Percentiles rank a stretch among this genome's conserved stretches.
Evolutionary conservation across 2,329 filamentous ascomycete genomes (phyloP).

Genomic region (Atkinsonella texensis): DNA sequence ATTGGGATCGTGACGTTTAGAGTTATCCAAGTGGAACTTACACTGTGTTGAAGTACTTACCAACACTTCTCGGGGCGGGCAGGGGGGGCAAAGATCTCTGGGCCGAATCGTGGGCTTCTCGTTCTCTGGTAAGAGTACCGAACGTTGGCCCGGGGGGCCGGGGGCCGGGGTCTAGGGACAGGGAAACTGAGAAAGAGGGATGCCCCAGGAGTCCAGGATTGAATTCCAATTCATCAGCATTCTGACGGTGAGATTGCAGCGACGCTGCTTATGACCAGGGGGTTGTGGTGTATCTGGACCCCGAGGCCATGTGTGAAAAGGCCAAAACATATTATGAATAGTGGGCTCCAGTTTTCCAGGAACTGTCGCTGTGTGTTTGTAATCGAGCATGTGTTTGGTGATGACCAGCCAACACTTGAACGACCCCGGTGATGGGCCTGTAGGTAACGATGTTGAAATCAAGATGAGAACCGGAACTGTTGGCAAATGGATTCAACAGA

Average conservation of each 20-base stretch:
- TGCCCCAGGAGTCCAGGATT: conserved; percentile 2
- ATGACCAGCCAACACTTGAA: not conserved
- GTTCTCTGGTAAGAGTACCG: not conserved
- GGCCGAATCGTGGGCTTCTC: not conserved
- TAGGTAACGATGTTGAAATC: not conserved
- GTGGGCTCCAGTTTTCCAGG: not conserved
- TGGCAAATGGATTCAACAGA: not conserved
- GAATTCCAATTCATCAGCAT: conserved; percentile 2
- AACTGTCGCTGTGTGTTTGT: not conserved
- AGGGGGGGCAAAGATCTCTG: not conserved
- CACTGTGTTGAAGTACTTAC: not conserved
- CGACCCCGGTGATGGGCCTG: not conserved
- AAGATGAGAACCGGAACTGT: not conserved
- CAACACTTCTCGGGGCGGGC: not conserved
- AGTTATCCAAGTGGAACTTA: not conserved
- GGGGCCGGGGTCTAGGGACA: not conserved
- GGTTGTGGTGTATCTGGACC: not conserved
- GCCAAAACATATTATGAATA: not conserved
- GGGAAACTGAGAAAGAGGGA: not conserved
- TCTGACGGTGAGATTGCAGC: conserved; percentile 4
- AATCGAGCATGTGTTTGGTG: not conserved
- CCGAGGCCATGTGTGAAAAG: not conserved
- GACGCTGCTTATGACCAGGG: not conserved
- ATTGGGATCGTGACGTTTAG: not conserved
- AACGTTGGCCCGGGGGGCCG: not conserved